Evolutionary conservation across 495 filamentous ascomycete genomes (phyloP).

Genomic region (Trichoderma asperelloides): DNA sequence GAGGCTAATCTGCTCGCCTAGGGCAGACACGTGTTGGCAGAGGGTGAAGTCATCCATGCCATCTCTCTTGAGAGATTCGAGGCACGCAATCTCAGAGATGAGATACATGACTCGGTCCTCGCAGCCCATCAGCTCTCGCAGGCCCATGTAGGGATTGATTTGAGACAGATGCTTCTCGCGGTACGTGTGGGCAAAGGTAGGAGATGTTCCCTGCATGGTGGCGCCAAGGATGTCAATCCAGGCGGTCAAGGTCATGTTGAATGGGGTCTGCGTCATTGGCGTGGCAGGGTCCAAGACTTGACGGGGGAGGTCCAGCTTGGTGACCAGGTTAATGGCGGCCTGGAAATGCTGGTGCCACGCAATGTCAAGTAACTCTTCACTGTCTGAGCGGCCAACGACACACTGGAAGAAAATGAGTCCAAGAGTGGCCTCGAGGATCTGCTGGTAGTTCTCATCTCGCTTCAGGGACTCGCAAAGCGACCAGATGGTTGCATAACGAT

Average conservation of each 20-base stretch:
- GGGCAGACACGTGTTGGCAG: slow-evolving; percentile 71
- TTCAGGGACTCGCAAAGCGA: slow-evolving; percentile 77
- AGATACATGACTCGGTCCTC: slow-evolving; percentile 97
- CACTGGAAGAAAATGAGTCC: slow-evolving; percentile 98
- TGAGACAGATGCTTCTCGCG: slow-evolving; percentile 76
- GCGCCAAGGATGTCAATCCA: slow-evolving; percentile 98
- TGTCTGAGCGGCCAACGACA: slow-evolving; percentile 67
- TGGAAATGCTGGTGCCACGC: slow-evolving; percentile 97
- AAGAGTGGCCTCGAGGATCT: slow-evolving; percentile 88
- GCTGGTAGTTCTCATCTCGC: slow-evolving; percentile 67
- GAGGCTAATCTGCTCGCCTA: slow-evolving; percentile 72
- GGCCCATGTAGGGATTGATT: slow-evolving; percentile 56
- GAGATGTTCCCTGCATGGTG: slow-evolving; percentile 80
- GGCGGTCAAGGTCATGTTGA: slow-evolving; percentile 89
- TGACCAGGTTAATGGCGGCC: slow-evolving; percentile 72
- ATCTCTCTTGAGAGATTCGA: slow-evolving; percentile 78
- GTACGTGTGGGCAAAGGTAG: slow-evolving; percentile 84
- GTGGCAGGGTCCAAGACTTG: slow-evolving; percentile 48
- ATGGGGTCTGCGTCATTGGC: slow-evolving; percentile 57
- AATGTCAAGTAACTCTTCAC: slow-evolving; percentile 85
- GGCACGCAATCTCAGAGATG: slow-evolving; percentile 92
- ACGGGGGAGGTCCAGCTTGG: slow-evolving; percentile 70
- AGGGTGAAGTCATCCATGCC: slow-evolving; percentile 74
- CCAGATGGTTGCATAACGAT: slow-evolving; percentile 81
- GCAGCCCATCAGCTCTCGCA: slow-evolving; percentile 94